Percentiles rank a stretch among this genome's conserved stretches.
These are phyloP conservation scores for Peniophora sp. DNA, from an alignment of 1,284 basidiomycete species.

Conservation along the genomic window DNA sequence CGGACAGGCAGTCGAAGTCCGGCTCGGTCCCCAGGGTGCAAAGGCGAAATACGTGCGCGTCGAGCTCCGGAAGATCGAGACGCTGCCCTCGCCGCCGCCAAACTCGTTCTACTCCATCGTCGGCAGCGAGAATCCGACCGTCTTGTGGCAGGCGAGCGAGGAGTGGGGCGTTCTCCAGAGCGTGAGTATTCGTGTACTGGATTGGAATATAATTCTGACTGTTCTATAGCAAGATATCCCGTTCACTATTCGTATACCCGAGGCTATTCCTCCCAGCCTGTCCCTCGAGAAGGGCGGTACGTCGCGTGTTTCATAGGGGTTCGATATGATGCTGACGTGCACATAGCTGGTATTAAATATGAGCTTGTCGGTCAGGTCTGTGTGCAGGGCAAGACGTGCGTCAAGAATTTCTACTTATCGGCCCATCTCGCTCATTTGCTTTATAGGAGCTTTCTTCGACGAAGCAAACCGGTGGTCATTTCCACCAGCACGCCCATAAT, in stretches of 20 bases:
- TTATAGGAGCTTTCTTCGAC: slow-evolving; percentile 65
- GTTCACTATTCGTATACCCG: slow-evolving; percentile 80
- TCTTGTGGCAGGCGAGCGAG: slow-evolving; percentile 62
- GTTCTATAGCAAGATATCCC: slow-evolving; percentile 57
- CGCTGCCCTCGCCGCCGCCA: slow-evolving; percentile 56
- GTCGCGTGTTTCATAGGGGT: slow-evolving; percentile 9
- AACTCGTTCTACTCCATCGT: slow-evolving; percentile 70
- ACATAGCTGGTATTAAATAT: slow-evolving; percentile 69
- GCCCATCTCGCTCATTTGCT: neutral
- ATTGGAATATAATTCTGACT: slow-evolving; percentile 1
- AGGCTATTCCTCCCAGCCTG: slow-evolving; percentile 76
- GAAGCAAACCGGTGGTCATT: slow-evolving; percentile 52
- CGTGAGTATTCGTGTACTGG: slow-evolving; percentile 34
- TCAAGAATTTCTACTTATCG: slow-evolving; percentile 4
- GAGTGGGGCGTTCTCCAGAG: slow-evolving; percentile 64
- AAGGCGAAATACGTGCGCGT: slow-evolving; percentile 88
- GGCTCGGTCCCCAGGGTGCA: slow-evolving; percentile 62
- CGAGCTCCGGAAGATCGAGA: slow-evolving; percentile 82
- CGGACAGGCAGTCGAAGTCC: slow-evolving; percentile 71
- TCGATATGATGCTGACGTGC: slow-evolving; percentile 5
- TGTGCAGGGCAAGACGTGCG: slow-evolving; percentile 74
- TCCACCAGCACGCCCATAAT: slow-evolving; percentile 59
- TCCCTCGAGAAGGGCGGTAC: slow-evolving; percentile 63
- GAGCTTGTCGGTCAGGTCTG: slow-evolving; percentile 81
- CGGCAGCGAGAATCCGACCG: slow-evolving; percentile 57